Base-by-base conservation (phyloP, 1,284 basidiomycete species). In the Coniferiporia sulphurascens region DNA sequence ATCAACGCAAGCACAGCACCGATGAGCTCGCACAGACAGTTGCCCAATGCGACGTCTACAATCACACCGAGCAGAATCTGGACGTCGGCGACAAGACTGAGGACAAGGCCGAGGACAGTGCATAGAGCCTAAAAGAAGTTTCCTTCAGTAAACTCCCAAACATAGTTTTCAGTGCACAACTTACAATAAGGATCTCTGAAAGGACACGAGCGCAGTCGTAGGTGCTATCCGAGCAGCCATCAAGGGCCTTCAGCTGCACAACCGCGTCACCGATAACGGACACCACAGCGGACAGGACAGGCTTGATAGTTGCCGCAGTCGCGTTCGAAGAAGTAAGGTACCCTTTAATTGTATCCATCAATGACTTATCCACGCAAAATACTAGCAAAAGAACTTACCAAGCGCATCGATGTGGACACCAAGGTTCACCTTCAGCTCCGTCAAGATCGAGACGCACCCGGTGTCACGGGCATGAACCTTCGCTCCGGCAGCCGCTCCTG, bases 21-120 rank as follows among this genome's bases (percentile, higher is more conserved):
- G 35, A 62, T 58, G n/a, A 62, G 56, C 8, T 46, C 41, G 46
- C 60, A 58, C n/a, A 62, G 36, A 56, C 56, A 58, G 34, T 52
- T 52, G 34, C 60, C 60, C 44, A 62, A 32, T 17, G 56, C 52
- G 17, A 58, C 60, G 10, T 34, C 12, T 9, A 62, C 60, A 38
- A 56, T 27, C 21, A 52, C 52, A 41, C 52, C 55, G n/a, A 62
- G 35, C 6, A 55, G 27, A 19, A 62, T 45, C 48, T 62, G 49
- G 36, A 55, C 52, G 44, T 61, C 51, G 3, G 55, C 52, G 44
- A 62, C 48, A 15, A 58, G 35, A 4, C 12, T 43, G 27, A 59
- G 51, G 52, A 62, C 56, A 51, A 58, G 34, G 9, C 41, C 60
- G 45, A 62, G 56, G 10, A 48, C 60, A 55, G 52, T 56, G 52